Evolutionary conservation across 371 early-diverging fungal genomes (phyloP), one percentile per base, ranked within the genome.

Genomic region (Vittaforma corneae): DNA sequence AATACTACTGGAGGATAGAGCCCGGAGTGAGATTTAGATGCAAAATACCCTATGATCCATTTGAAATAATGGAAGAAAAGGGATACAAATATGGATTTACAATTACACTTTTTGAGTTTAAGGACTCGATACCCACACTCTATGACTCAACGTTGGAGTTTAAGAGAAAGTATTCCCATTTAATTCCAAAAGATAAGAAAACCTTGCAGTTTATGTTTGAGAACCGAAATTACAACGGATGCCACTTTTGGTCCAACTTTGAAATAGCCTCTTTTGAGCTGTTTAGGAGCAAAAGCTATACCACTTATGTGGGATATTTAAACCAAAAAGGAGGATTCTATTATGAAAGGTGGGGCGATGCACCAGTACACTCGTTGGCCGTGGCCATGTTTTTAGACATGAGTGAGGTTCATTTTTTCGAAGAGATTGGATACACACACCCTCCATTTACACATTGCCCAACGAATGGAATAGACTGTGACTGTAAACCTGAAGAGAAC

Each of bases 201-300:
- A 69, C 56, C 48, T 62, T 68, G 34, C 68, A 67, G 38, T 76
- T 73, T 66, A 74, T 76, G 2, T 62, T 71, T 18, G 54, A 72
- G 37, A 32, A 62, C 22, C 24, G 37, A 6, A 40, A 46, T 18
- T 81, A 79, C 54, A 81, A 79, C 52, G 70, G 83, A 18, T 90
- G 91, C 70, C 92, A 92, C 68, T 93, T 91, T 68, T 91, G 93
- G 92, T 86, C 87, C 37, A 93, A 92, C 69, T 92, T 93, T 82
- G 93, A 92, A 76, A 89, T 93, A 58, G 93, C 81, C n/a, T 83
- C 83, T 70, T 80, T 92, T 67, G 81, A 84, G 20, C 86, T 90
- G 72, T 85, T 86, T 70, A 81, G 90, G 65, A 77, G 82, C 18
- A 72, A 79, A 5, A 81, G 77, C 35, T 92, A 91, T 70, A 62